Percentiles rank a stretch among this genome's conserved stretches.
phyloP scores from a whole-genome alignment of 805 yeast genomes.

The Lachancea sp. region DNA sequence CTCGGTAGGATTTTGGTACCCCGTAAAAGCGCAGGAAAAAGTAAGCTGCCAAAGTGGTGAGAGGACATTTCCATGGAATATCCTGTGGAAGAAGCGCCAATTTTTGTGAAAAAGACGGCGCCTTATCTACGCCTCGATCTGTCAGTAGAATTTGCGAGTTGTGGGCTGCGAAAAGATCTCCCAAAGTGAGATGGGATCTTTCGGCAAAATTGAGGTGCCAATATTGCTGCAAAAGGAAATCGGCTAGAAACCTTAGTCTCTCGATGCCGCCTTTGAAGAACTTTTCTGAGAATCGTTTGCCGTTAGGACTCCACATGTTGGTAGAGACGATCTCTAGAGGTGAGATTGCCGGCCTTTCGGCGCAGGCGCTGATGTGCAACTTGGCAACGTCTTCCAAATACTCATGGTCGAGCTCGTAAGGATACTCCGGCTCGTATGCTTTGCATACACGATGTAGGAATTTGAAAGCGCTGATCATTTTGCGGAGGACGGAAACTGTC shows the following conservation, averaged over 20 bases:
- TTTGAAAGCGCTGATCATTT: constrained; percentile 20
- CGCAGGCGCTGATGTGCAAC: constrained; percentile 13
- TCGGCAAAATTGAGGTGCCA: constrained; percentile 20
- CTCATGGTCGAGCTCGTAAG: constrained; percentile 14
- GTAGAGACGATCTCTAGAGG: constrained; percentile 21
- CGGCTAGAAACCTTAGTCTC: constrained; percentile 26
- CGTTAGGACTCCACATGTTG: constrained; percentile 27
- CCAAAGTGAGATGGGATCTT: constrained; percentile 21
- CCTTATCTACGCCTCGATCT: neutral
- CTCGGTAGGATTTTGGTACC: constrained; percentile 17
- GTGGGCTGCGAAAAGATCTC: constrained; percentile 11
- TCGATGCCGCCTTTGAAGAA: constrained; percentile 26
- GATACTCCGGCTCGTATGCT: constrained; percentile 14
- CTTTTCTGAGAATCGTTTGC: constrained; percentile 20
- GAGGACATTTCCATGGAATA: constrained; percentile 27
- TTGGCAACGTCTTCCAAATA: constrained; percentile 20
- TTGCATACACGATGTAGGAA: constrained; percentile 20
- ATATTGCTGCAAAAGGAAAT: constrained; percentile 26
- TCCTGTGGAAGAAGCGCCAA: constrained; percentile 19
- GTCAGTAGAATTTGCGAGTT: constrained; percentile 4
- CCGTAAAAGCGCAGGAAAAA: constrained; percentile 29
- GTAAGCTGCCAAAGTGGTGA: constrained; percentile 27
- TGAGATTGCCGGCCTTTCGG: constrained; percentile 3
- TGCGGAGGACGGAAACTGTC: constrained; percentile 17
- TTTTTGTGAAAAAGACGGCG: constrained; percentile 7